Evolutionary conservation across 345 rosid genomes (phyloP), one percentile per base, ranked within the genome.

Genomic region (Lepidium sativum): DNA sequence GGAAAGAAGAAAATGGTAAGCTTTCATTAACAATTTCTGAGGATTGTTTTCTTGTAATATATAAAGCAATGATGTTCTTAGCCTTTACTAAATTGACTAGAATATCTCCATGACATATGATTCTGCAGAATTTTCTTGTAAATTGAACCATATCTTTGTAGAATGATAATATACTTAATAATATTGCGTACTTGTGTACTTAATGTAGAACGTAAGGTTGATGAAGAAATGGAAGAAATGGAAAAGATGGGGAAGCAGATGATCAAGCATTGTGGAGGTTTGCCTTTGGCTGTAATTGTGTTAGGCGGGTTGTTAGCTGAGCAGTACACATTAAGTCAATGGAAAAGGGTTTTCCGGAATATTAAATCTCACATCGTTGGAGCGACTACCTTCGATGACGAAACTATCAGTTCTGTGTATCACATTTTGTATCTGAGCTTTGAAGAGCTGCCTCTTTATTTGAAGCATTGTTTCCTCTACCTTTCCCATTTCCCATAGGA

Each of bases 381-480:
- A 20, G 21, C 2, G 21, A 55, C 1, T 34, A 57, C 57, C 3
- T 45, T 32, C 15, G 23, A 6, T 3, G 54, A 11, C 6, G 2
- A 1, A 10, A 32, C 11, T 4, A 42, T 12, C 39, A 39, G 16
- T 23, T 33, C 39, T 0, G 40, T 56, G 2, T 57, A 34, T 9
- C 11, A 57, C 45, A 12, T 57, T 0, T 16, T 68, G 13, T 35
- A n/a, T 15, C 1, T 68, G 15, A 68, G 72, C 39, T 68, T 21
- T 55, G 72, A 68, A 56, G 70, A 65, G 47, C n/a, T 42, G 1
- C 53, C 62, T 17, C 9, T 34, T 13, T 44, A 52, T 35, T 34
- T 68, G 41, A 68, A 68, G 43, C 49, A 68, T 0, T 58, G 65
- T 32, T 68, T 57, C 32, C 50, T 68, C 21, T 58, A 68, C 50